Evolutionary conservation across 2,329 filamentous ascomycete species (phyloP), one percentile per base, ranked within the genome.

Genomic region (Diplodia mutila): DNA sequence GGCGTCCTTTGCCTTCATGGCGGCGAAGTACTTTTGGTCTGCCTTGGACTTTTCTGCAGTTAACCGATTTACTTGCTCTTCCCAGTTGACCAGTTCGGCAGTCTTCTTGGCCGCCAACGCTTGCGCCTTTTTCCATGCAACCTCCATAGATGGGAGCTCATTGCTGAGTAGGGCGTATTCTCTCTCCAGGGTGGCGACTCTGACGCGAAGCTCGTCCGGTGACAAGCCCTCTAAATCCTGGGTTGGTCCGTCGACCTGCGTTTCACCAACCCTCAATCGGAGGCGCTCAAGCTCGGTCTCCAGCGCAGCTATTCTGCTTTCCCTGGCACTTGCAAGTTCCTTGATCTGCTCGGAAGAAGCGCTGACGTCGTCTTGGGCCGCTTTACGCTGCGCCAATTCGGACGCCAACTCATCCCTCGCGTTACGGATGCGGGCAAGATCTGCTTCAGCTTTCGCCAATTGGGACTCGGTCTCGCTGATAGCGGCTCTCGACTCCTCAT

Each of bases 11-110:
- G 94, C 91, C 77, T 97, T 97, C 85, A 97, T 93, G 9, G 94
- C 93, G 1, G 92, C 92, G 78, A 98, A 98, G 77, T 97, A 99
- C 80, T 98, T 98, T 76, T 98, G 94, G 75, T 99, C 95, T 1
- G 94, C 94, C 79, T 97, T 98, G 71, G 90, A 89, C 82, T 99
- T 99, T 80, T 99, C 93, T 0, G 93, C 92, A 49, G 87, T 88
- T 23, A 96, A 82, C 27, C 91, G 84, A 21, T 87, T 82, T 46
- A 94, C 84, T 70, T 90, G 91, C 67, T 97, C 93, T 80, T 98
- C 94, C 75, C 93, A 82, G 4, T 86, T 84, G 6, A 85, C 83
- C 64, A 91, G 88, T 70, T 97, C 93, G 73, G 90, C 86, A 39
- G 97, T 89, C 79, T 97, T 98, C 81, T 93, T 94, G 63, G 90